Base-by-base conservation (phyloP, 345 rosid species). In the Gynandropsis gynandra region DNA sequence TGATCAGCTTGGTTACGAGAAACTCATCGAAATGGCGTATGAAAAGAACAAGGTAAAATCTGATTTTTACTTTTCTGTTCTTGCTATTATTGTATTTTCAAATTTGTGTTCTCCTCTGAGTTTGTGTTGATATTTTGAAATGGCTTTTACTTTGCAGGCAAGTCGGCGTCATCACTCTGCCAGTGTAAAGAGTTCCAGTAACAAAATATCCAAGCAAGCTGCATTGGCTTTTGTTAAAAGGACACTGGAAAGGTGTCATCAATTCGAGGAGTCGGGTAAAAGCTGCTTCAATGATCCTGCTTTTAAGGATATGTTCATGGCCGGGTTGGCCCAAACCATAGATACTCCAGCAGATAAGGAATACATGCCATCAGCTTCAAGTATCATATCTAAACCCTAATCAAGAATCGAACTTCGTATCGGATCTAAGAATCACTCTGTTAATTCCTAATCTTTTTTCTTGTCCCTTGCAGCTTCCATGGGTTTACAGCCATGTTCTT, bases 251-350 rank as follows among this genome's bases (percentile, higher is more conserved):
- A 63, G 72, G 44, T 84, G 79, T 66, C 81, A 52, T 62, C 73
- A 71, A 64, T 92, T 69, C 65, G 88, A 92, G 70, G 78, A 74
- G 51, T 72, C 83, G 0, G 95, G 96, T 41, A 79, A 75, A 64
- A 80, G 98, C 77, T 85, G 89, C 75, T 92, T 92, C 61, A 67
- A 74, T 69, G 98, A 85, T 48, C 88, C 87, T 33, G 63, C 69
- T 49, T 63, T 74, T 60, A 85, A 49, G 72, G 82, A 77, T 61
- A 73, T 82, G 74, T 80, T 82, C 71, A 71, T 73, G 48, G 71
- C 78, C 12, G 65, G 77, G 54, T 60, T 66, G 62, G 65, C 72
- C 54, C 72, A 41, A 63, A 55, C 71, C 11, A 59, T 63, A n/a
- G 79, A 76, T 63, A 41, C 74, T 27, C 62, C 65, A 47, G 38